Conservation (phyloP, 805 yeast species). For the Brettanomyces nanus region DNA sequence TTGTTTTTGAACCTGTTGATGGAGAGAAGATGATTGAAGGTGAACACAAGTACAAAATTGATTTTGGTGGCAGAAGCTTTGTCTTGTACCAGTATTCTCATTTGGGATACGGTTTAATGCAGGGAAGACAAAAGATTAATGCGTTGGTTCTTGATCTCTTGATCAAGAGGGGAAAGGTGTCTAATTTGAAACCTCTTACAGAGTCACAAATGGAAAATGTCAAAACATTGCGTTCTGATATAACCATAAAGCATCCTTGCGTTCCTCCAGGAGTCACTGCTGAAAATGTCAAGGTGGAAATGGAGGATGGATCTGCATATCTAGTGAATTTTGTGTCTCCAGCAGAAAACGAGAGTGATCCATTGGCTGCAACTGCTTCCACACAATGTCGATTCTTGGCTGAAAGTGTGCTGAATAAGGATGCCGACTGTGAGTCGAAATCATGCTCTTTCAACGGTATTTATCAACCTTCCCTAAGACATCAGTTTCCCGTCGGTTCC, state of each 20-base stretch:
- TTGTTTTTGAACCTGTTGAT: conserved; percentile 86
- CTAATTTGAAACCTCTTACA: conserved; percentile 21
- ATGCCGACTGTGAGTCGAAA: conserved; percentile 56
- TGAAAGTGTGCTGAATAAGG: conserved; percentile 77
- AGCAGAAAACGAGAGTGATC: conserved; percentile 19
- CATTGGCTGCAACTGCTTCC: conserved; percentile 40
- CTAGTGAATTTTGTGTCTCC: conserved; percentile 28
- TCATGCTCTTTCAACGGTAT: conserved; percentile 98
- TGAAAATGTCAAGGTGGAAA: conserved; percentile 51
- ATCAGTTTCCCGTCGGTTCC: conserved; percentile 59
- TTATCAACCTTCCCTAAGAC: conserved; percentile 86
- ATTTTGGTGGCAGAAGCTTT: conserved; percentile 77
- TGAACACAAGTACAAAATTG: conserved; percentile 75
- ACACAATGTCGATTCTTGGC: conserved; percentile 84
- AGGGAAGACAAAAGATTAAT: conserved; percentile 83
- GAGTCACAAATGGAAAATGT: conserved; percentile 30
- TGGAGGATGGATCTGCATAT: conserved; percentile 29
- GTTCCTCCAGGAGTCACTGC: conserved; percentile 68
- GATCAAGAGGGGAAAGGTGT: conserved; percentile 24
- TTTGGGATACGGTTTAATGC: conserved; percentile 91
- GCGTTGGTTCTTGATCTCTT: conserved; percentile 48
- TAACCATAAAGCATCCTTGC: conserved; percentile 70
- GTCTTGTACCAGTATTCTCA: conserved; percentile 89
- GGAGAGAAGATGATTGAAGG: conserved; percentile 63
- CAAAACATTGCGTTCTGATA: conserved; percentile 30